These are phyloP conservation scores for Aspergillaceae sp. DNA, from an alignment of 2,329 filamentous ascomycete genomes.

Conservation along the genomic window DNA sequence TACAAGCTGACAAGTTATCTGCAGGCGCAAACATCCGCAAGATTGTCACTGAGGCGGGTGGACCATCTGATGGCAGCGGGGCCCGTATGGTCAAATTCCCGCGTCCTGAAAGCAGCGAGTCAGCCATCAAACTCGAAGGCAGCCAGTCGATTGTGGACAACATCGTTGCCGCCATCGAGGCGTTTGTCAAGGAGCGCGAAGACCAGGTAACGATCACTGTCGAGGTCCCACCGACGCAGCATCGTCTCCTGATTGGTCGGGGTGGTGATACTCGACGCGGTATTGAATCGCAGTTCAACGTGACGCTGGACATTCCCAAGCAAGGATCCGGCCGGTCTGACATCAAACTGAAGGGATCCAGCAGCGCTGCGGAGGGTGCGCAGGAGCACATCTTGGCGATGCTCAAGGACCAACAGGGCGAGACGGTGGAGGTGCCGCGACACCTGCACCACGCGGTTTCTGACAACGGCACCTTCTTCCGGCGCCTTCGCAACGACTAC, in stretches of 20 bases:
- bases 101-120: conserved; percentile 69
- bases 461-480: conserved; percentile 90
- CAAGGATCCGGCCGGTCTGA: conserved; percentile 76
- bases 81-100: conserved; percentile 93
- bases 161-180: conserved; percentile 72
- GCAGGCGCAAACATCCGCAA: conserved; percentile 76
- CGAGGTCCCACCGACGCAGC: conserved; percentile 82
- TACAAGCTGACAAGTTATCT: conserved; percentile 29
- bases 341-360: conserved; percentile 75
- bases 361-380: conserved; percentile 70
- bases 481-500: conserved; percentile 73
- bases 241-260: conserved; percentile 81
- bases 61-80: conserved; percentile 75
- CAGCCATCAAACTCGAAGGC: too few relatives aligned
- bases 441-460: conserved; percentile 70
- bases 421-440: conserved; percentile 75
- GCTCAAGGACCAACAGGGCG: conserved; percentile 77
- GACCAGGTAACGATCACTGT: conserved; percentile 70
- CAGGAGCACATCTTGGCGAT: conserved; percentile 72
- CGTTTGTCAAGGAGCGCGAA: conserved; percentile 73
- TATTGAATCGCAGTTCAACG: conserved; percentile 76
- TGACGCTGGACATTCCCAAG: conserved; percentile 83
- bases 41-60: conserved; percentile 80
- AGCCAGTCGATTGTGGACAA: conserved; percentile 60
- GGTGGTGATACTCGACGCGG: conserved; percentile 79